Conservation (phyloP, 163 green algal genomes). For the Botryococcus braunii region DNA sequence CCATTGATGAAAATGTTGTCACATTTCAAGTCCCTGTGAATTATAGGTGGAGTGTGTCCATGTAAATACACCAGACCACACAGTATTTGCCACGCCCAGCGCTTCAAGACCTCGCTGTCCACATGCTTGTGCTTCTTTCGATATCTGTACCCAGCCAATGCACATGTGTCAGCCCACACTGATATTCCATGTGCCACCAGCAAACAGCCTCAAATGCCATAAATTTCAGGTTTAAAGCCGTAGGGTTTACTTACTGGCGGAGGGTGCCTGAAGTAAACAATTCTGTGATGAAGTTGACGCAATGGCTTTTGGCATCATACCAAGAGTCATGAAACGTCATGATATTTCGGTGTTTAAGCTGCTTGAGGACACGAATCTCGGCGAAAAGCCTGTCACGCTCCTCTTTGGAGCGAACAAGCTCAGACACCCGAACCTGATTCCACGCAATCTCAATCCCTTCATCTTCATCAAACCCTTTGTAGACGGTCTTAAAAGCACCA, state of each 20-base stretch:
- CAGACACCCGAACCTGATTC: conserved; percentile 77
- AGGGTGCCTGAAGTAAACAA: conserved; percentile 96
- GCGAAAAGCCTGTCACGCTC: conserved; percentile 83
- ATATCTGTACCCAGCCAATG: conserved; percentile 55
- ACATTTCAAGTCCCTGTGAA: conserved; percentile 93
- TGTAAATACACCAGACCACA: conserved; percentile 97
- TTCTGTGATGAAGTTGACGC: conserved; percentile 99
- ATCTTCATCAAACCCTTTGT: conserved; percentile 91
- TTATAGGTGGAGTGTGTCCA: conserved; percentile 95
- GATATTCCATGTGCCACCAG: neutral
- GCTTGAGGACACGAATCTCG: conserved; percentile 95
- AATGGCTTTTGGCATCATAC: conserved; percentile 78
- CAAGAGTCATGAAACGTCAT: conserved; percentile 97
- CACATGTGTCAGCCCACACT: neutral
- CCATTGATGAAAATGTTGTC: conserved; percentile 80
- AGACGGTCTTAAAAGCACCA: conserved; percentile 95
- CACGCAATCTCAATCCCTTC: conserved; percentile 95
- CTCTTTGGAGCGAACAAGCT: conserved; percentile 50
- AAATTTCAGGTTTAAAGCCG: neutral
- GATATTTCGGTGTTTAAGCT: conserved; percentile 97
- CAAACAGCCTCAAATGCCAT: neutral
- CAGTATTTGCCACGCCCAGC: conserved; percentile 96
- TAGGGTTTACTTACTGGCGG: conserved; percentile 85
- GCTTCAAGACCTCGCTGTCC: conserved; percentile 92
- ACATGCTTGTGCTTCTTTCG: conserved; percentile 91